Evolutionary conservation across 257 asterid genomes (phyloP).

Genomic region (Rehmannia glutinosa): DNA sequence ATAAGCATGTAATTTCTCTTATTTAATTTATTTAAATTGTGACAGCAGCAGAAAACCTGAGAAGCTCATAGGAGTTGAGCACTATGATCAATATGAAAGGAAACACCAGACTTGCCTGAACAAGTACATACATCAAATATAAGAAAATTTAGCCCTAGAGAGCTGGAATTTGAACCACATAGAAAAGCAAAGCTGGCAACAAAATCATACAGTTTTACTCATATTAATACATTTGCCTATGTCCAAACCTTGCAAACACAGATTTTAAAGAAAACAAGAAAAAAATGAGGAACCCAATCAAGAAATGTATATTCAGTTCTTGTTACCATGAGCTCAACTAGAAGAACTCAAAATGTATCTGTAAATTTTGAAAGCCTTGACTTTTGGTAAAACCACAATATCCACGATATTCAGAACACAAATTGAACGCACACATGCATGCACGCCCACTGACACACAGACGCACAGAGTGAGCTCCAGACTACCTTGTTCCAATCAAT

Average conservation of each 20-base stretch:
- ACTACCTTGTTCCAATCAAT: constrained; percentile 75
- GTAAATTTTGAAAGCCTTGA: neutral
- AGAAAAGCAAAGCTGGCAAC: too few species aligned
- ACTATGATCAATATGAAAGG: neutral
- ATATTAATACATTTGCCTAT: too few species aligned
- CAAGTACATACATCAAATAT: too few species aligned
- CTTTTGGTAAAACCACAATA: neutral
- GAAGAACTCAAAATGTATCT: neutral
- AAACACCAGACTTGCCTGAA: too few species aligned
- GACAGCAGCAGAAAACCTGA: neutral
- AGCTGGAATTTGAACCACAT: too few species aligned
- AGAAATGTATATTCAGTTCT: neutral
- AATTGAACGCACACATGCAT: neutral
- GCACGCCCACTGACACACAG: too few species aligned
- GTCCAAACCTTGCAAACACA: too few species aligned
- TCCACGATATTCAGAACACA: neutral
- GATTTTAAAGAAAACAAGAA: neutral
- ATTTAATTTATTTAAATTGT: too few species aligned
- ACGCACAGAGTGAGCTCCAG: neutral
- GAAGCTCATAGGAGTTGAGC: neutral
- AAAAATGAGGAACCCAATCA: neutral
- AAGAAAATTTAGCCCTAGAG: too few species aligned
- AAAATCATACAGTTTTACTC: too few species aligned
- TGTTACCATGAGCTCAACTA: neutral
- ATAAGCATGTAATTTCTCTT: neutral